phyloP scores from a whole-genome alignment of 345 rosid genomes.

The Rhodamnia argentea region DNA sequence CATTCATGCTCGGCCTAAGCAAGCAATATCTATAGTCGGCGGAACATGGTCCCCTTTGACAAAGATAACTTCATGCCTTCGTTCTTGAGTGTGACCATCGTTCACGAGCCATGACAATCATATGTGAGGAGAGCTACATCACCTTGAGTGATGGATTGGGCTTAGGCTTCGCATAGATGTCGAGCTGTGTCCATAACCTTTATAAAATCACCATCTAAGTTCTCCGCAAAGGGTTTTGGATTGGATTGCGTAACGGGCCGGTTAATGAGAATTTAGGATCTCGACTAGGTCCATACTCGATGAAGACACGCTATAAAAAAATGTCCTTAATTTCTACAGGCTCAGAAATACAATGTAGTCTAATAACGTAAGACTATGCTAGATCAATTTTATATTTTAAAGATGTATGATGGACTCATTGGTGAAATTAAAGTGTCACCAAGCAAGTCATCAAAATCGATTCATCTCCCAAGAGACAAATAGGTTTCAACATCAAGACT shows the following conservation, averaged over 20 bases:
- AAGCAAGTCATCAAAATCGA: no score
- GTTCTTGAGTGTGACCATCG: background rate
- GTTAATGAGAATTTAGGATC: background rate
- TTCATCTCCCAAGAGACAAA: no score
- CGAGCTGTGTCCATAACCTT: background rate
- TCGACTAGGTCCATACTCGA: rapidly evolving
- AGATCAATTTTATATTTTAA: background rate
- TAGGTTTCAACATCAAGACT: no score
- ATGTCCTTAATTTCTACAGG: background rate
- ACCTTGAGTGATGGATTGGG: background rate
- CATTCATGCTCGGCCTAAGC: background rate
- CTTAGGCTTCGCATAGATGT: background rate
- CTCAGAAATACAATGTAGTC: no score
- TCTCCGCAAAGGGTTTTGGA: background rate
- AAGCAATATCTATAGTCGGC: background rate
- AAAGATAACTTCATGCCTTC: rapidly evolving
- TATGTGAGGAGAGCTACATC: background rate
- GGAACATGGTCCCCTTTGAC: background rate
- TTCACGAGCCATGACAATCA: background rate
- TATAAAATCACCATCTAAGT: background rate
- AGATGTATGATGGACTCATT: no score
- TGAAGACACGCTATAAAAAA: background rate
- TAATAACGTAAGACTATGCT: background rate
- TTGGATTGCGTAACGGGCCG: background rate
- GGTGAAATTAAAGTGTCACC: no score